These are phyloP conservation scores for Lasiodiplodia theobromae DNA, from an alignment of 2,329 filamentous ascomycete species.

Conservation along the genomic window DNA sequence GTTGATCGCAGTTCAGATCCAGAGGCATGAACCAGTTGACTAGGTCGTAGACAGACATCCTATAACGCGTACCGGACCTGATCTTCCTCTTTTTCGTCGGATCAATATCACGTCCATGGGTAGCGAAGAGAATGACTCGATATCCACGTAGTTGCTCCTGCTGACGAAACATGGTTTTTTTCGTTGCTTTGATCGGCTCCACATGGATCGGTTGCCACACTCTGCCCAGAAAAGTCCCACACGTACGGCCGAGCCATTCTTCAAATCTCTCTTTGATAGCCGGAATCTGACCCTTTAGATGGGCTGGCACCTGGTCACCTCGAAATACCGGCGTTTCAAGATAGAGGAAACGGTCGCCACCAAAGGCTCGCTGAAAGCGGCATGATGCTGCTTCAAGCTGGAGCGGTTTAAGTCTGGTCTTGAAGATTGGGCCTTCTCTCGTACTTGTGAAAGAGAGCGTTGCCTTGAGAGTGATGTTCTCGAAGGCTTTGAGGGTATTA, in stretches of 20 bases:
- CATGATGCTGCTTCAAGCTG: slow-evolving; percentile 41
- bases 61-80: neutral
- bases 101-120: slow-evolving; percentile 40
- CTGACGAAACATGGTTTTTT: slow-evolving; percentile 30
- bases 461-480: slow-evolving; percentile 45
- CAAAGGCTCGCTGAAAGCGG: slow-evolving; percentile 47
- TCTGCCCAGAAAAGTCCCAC: slow-evolving; percentile 49
- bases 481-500: slow-evolving; percentile 32
- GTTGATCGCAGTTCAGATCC: slow-evolving; percentile 42
- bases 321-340: slow-evolving; percentile 44
- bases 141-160: neutral
- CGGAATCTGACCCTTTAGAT: slow-evolving; percentile 34
- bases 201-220: slow-evolving; percentile 51
- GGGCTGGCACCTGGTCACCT: slow-evolving; percentile 29
- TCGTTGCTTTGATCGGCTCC: slow-evolving; percentile 45
- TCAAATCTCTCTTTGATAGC: slow-evolving; percentile 38
- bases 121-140: slow-evolving; percentile 47
- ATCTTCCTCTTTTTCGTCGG: neutral
- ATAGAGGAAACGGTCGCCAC: slow-evolving; percentile 52
- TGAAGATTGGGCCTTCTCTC: slow-evolving; percentile 36
- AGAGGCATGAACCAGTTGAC: slow-evolving; percentile 52
- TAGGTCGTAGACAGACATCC: slow-evolving; percentile 38
- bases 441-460: slow-evolving; percentile 35
- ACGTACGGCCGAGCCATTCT: slow-evolving; percentile 42
- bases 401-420: slow-evolving; percentile 38